Conservation (phyloP, 2,329 filamentous ascomycete species). For the Aschersonia sp. region DNA sequence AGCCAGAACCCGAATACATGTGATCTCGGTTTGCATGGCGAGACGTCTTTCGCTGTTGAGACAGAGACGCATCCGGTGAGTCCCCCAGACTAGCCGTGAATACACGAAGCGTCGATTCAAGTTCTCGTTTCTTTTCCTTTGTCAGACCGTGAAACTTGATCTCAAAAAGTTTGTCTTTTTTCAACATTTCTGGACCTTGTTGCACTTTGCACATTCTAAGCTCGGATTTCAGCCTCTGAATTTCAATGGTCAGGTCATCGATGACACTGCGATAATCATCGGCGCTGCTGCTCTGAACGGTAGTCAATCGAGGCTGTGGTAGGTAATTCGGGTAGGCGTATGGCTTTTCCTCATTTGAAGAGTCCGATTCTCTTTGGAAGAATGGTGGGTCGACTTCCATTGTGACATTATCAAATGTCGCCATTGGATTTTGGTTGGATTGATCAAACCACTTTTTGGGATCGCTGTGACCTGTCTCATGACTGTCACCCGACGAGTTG, state of each 20-base stretch:
- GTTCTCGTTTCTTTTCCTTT: conserved; percentile 57
- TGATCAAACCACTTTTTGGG: conserved; percentile 39
- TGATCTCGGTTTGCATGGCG: conserved; percentile 22
- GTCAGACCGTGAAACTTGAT: conserved; percentile 65
- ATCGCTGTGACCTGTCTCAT: conserved; percentile 33
- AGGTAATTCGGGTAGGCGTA: conserved; percentile 11
- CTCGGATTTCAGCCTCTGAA: conserved; percentile 62
- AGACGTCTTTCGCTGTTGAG: conserved; percentile 23
- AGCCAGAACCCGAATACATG: conserved; percentile 25
- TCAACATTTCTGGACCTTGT: conserved; percentile 48
- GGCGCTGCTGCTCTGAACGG: conserved; percentile 42
- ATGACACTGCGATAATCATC: conserved; percentile 74
- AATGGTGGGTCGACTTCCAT: conserved; percentile 46
- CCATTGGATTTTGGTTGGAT: conserved; percentile 34
- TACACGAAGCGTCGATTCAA: conserved; percentile 58
- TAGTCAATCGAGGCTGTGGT: conserved; percentile 14
- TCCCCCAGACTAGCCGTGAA: conserved; percentile 52
- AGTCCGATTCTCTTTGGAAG: conserved; percentile 37
- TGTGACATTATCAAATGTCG: conserved; percentile 22
- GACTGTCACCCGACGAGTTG: conserved; percentile 34
- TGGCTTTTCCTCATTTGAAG: conserved; percentile 30
- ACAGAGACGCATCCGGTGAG: conserved; percentile 27
- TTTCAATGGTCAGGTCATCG: conserved; percentile 74
- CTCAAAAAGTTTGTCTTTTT: conserved; percentile 70
- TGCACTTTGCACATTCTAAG: conserved; percentile 54